Base-by-base conservation (phyloP, 371 early-diverging fungal genomes). In the Coemansia sp. region DNA sequence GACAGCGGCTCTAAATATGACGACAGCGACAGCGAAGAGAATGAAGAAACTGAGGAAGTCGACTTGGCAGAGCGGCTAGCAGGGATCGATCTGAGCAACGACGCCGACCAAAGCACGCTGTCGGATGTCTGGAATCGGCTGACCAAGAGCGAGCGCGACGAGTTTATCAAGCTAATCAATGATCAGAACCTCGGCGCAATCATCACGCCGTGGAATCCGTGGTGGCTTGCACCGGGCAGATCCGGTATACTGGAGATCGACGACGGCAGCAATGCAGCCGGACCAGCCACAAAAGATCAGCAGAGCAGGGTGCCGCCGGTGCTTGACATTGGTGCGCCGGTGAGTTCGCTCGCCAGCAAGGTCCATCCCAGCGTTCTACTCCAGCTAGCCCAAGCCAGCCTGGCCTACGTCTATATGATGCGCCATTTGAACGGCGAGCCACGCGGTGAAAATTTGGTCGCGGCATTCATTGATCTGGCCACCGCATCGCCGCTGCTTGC, bases 301-400 rank as follows among this genome's bases (percentile, higher is more conserved):
- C 14, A 10, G n/a, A 39, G 36, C n/a, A 31, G 11, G 2, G 16
- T 71, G 1, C 72, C 72, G 6, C 31, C 16, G 2, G 42, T 68
- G 8, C 38, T 55, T 11, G 36, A 56, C 6, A 60, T 64, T 16
- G 71, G 61, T 11, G 58, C 60, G 9, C 65, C 74, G 1, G 65
- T 72, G 11, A 56, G 56, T 6, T 47, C 39, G 32, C 56, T 72
- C 4, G 39, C 74, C 1, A 47, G 60, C 14, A 64, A 55, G 24
- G 74, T 72, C 14, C 74, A 72, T 33, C 74, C 74, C 9, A 72
- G 74, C 16, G 74, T 72, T 9, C 37, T 72, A n/a, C 58, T 69
- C 29, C 74, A 72, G 58, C 64, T 72, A 6, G 48, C 47, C 2
- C 74, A 72, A 44, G 18, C 60, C 9, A 40, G 60, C 16, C 58